Conservation (phyloP, 176 grass and related monocot species). For the Avena eriantha region DNA sequence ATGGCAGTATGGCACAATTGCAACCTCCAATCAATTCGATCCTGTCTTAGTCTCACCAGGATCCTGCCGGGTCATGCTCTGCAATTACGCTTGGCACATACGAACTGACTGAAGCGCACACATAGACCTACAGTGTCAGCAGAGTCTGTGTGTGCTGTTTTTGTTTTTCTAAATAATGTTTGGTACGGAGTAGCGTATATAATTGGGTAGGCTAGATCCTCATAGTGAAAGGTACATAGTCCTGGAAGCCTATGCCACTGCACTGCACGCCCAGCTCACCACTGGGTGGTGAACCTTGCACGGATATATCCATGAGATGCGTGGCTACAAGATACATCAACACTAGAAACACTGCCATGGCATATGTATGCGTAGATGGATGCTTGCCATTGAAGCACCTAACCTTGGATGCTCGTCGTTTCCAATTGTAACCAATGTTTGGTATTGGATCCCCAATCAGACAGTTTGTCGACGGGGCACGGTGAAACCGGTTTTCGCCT, state of each 20-base stretch:
- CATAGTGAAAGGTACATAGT: constrained; percentile 35
- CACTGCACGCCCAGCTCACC: constrained; percentile 47
- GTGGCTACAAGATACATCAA: neutral
- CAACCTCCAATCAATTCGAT: constrained; percentile 22
- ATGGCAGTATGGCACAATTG: constrained; percentile 12
- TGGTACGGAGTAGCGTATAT: neutral
- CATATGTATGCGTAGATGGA: neutral
- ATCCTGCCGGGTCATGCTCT: neutral
- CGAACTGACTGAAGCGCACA: neutral
- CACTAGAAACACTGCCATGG: neutral
- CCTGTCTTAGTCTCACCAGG: constrained; percentile 15
- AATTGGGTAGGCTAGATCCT: constrained; percentile 37
- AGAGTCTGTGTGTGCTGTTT: neutral
- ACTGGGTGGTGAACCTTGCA: neutral
- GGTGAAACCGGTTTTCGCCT: neutral
- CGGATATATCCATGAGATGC: neutral
- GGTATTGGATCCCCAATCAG: neutral
- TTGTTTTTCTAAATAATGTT: neutral
- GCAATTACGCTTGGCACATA: neutral
- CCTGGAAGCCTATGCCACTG: constrained; percentile 23
- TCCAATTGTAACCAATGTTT: neutral
- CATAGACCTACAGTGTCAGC: too few species aligned
- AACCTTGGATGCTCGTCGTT: constrained; percentile 30
- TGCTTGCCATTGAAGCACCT: neutral
- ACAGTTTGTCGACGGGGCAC: too few species aligned